Conservation (phyloP, 2,329 filamentous ascomycete genomes). For the Colletotrichum destructivum region DNA sequence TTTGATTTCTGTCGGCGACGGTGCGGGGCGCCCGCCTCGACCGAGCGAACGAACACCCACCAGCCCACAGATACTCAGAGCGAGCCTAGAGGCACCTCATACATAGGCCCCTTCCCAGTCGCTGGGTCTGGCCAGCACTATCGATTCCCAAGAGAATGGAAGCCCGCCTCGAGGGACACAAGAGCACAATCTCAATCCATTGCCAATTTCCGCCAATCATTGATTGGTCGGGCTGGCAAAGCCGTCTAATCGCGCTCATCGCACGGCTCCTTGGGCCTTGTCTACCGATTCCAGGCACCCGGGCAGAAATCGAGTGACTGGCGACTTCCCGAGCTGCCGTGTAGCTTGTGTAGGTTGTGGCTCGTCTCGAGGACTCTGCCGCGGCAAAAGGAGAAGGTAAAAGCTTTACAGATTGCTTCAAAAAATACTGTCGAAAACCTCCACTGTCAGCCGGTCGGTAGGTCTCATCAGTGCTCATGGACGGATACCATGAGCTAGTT, state of each 20-base stretch:
- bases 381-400: background rate
- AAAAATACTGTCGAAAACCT: slow-evolving; percentile 8
- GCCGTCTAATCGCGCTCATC: slow-evolving; percentile 24
- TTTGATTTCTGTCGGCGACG: slow-evolving; percentile 41
- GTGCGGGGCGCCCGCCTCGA: slow-evolving; percentile 34
- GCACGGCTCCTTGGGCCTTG: slow-evolving; percentile 16
- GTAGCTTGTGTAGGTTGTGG: slow-evolving; percentile 1
- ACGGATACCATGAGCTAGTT: slow-evolving; percentile 25
- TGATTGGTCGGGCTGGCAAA: slow-evolving; percentile 35
- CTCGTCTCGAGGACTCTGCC: slow-evolving; percentile 14
- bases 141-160: slow-evolving; percentile 37
- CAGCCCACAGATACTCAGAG: slow-evolving; percentile 15
- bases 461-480: background rate
- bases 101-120: slow-evolving; percentile 19
- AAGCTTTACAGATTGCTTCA: slow-evolving; percentile 18
- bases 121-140: slow-evolving; percentile 40
- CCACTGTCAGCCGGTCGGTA: slow-evolving; percentile 5
- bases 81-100: background rate
- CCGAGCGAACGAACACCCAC: slow-evolving; percentile 29
- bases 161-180: slow-evolving; percentile 24
- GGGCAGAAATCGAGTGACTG: slow-evolving; percentile 41
- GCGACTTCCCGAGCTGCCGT: slow-evolving; percentile 34
- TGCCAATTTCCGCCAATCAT: slow-evolving; percentile 42
- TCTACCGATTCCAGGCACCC: background rate
- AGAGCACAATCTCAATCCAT: slow-evolving; percentile 19